Base-by-base conservation (phyloP, 2,329 filamentous ascomycete species). In the Myriosclerotinia curreyana region DNA sequence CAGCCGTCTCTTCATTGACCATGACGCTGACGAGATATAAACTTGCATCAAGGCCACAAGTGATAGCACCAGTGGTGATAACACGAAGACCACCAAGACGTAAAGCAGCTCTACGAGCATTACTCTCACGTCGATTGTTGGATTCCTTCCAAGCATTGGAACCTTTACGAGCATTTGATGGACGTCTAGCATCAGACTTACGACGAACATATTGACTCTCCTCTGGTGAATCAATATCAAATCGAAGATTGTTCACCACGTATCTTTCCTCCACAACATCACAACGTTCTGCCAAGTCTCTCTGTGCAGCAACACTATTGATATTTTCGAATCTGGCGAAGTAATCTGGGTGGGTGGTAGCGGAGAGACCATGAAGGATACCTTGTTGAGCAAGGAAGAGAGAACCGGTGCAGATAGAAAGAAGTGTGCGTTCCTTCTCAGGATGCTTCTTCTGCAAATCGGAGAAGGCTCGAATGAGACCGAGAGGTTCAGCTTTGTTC, bases 171-270 rank as follows among this genome's bases (percentile, higher is more conserved):
- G 82, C 85, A 72, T 81, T 85, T 54, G 84, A 84, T 54, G 85
- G 83, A 66, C 84, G 83, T 69, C 83, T 80, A 56, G 82, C 85
- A 70, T 90, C 87, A 65, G 86, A 85, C 82, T 89, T 90, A 80
- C 84, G 86, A 72, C 90, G 83, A 75, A 95, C 87, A 78, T 94
- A 94, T 40, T 90, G 90, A 77, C 91, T 94, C 77, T 92, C 88
- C 67, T 93, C 89, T 73, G 90, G 86, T 73, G 93, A 86, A 53
- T 82, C 83, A 51, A 95, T 81, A 71, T 95, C 91, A 76, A 94
- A 96, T 71, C 91, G 89, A 66, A 92, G 87, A 78, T 96, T 95
- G 82, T 96, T 96, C 76, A 96, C 91, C 25, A 96, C 91, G 75
- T 95, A 96, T 73, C 91, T 84, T 68, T 91, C 88, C 74, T 95